These are phyloP conservation scores for Perkinsus marinus DNA, from an alignment of 169 alveolate species.

Conservation along the genomic window DNA sequence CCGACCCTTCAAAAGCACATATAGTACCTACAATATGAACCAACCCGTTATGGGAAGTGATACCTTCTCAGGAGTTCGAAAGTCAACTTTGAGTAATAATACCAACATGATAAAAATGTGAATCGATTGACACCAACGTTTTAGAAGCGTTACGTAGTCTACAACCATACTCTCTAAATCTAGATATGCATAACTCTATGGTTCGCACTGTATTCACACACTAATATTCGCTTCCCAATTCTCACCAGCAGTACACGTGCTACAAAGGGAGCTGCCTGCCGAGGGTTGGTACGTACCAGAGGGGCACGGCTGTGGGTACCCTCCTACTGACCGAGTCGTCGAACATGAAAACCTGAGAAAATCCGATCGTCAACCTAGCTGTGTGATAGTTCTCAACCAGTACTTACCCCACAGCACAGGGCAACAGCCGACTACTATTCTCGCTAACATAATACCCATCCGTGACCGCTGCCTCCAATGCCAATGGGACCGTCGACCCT, in stretches of 20 bases:
- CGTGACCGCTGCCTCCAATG: neutral
- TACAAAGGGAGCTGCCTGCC: neutral
- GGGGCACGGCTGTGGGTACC: neutral
- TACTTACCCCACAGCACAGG: neutral
- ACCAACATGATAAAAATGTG: too few relatives aligned
- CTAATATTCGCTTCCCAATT: neutral
- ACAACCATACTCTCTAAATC: too few relatives aligned
- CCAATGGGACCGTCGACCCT: neutral
- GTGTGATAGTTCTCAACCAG: neutral
- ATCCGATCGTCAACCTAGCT: neutral
- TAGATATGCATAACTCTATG: too few relatives aligned
- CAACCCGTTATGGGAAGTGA: too few relatives aligned
- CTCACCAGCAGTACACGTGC: constrained; percentile 2
- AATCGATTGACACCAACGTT: too few relatives aligned
- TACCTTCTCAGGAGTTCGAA: too few relatives aligned
- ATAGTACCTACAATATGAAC: neutral
- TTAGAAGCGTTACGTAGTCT: too few relatives aligned
- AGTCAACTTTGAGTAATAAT: too few relatives aligned
- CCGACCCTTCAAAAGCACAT: neutral
- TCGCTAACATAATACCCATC: neutral
- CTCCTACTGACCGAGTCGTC: neutral
- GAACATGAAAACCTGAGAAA: neutral
- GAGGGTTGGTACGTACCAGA: neutral
- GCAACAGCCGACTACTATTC: neutral
- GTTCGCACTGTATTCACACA: too few relatives aligned